Conservation (phyloP, 2,329 filamentous ascomycete genomes). For the Fusarium tuaranense region DNA sequence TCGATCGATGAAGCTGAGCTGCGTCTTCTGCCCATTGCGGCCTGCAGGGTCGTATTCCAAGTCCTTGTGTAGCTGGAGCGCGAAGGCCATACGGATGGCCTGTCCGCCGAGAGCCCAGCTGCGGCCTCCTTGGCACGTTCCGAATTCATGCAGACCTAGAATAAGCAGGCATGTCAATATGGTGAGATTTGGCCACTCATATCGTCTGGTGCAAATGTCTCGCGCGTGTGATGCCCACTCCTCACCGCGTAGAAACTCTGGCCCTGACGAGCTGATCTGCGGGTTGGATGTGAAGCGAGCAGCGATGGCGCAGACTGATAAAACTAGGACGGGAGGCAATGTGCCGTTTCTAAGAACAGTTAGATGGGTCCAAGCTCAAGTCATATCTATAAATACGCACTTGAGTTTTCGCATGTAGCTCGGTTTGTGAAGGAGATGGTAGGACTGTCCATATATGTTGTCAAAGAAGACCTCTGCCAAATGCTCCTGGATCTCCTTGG, state of each 20-base stretch:
- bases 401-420: conserved; percentile 92
- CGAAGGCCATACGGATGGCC: conserved; percentile 97
- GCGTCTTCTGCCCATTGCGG: conserved; percentile 69
- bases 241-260: conserved; percentile 85
- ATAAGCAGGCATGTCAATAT: conserved; percentile 92
- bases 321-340: conserved; percentile 87
- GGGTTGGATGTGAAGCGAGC: conserved; percentile 94
- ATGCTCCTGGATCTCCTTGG: conserved; percentile 91
- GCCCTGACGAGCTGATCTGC: conserved; percentile 78
- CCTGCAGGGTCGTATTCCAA: conserved; percentile 82
- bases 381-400: conserved; percentile 56
- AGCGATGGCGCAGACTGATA: conserved; percentile 96
- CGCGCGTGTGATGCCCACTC: conserved; percentile 91
- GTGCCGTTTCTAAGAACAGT: conserved; percentile 58
- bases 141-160: conserved; percentile 93
- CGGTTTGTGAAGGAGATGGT: conserved; percentile 94
- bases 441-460: conserved; percentile 93
- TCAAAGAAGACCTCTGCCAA: conserved; percentile 96
- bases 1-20: conserved; percentile 89
- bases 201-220: conserved; percentile 86
- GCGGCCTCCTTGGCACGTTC: conserved; percentile 93
- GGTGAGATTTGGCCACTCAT: conserved; percentile 96
- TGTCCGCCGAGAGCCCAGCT: conserved; percentile 97
- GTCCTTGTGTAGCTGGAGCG: conserved; percentile 92
- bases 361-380: conserved; percentile 1